Base-by-base conservation (phyloP, 2,329 filamentous ascomycete species). In the Graphilbum ipis-grandicollis region DNA sequence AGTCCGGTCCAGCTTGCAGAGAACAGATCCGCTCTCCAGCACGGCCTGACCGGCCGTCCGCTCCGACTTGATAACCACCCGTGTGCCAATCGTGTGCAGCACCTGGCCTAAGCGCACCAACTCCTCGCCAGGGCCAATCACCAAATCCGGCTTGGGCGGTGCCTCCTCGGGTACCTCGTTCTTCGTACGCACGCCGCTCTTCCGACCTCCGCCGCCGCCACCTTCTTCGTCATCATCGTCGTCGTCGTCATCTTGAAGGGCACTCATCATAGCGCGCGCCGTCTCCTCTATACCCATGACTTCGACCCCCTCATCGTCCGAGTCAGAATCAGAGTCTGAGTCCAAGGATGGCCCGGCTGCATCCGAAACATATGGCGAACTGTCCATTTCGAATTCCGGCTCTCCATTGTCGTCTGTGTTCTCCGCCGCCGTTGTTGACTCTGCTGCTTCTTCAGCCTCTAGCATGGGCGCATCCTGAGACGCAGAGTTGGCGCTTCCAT, bases 11-110 rank as follows among this genome's bases (percentile, higher is more conserved):
- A 71, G 71, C 21, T 75, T 72, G 57, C 84, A 94, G 21, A 98
- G 67, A 4, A 92, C 70, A 0, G 86, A 92, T 22, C 82, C 84
- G 5, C 70, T 68, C 50, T 94, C 85, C 1, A 96, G 68, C 1
- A 93, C 85, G 48, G 79, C 75, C 44, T 85, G 82, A 50, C 90
- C 81, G 43, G 84, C 85, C 5, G 80, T 75, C 1, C 69, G 78
- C 36, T 74, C 76, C 23, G 80, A 86, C 51, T 79, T 80, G 53
- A 96, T 72, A 7, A 96, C 66, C 5, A 83, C 62, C 31, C 78
- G 74, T 45, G 76, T 84, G 30, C 84, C 83, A 19, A 96, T 79
- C 26, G 86, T 68, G 35, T 75, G 71, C 50, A 90, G 72, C 9
- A 94, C 68, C 8, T 62, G 57, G 17, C 90, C 90, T 7, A 96